A percentile compares a stretch with the other conserved stretches of the same genome.
These are phyloP conservation scores for Trametes cinnabarina DNA, from an alignment of 768 basidiomycete genomes.

Conservation along the genomic window DNA sequence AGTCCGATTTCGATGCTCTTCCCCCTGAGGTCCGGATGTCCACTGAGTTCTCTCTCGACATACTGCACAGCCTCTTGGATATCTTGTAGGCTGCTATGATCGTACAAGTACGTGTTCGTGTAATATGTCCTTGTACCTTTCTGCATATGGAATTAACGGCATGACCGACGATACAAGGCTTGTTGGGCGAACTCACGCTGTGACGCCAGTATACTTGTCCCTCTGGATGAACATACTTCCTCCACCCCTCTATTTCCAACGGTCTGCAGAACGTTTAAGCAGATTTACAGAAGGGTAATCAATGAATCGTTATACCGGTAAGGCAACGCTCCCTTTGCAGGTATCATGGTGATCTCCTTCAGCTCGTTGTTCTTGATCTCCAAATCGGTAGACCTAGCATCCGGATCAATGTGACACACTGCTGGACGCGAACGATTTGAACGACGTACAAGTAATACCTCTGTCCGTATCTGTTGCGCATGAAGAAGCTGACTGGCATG, in stretches of 20 bases:
- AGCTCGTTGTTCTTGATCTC: neutral
- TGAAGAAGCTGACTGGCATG: neutral
- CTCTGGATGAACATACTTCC: constrained; percentile 5
- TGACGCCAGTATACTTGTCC: constrained; percentile 13
- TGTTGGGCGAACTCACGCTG: neutral
- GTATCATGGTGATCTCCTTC: neutral
- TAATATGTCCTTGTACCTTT: neutral
- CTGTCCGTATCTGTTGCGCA: neutral
- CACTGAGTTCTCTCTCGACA: neutral
- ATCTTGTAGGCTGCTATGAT: neutral
- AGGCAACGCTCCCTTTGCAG: neutral
- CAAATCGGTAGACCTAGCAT: no score
- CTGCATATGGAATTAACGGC: neutral
- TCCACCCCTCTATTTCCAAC: neutral
- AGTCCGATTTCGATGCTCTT: neutral
- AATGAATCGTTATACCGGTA: neutral
- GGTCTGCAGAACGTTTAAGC: no score
- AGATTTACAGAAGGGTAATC: no score
- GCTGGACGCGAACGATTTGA: neutral
- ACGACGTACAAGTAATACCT: neutral
- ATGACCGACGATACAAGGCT: neutral
- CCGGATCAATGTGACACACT: neutral
- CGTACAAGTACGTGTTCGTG: constrained; percentile 4
- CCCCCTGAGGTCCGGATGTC: neutral
- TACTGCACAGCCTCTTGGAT: neutral